Base-by-base conservation (phyloP, 2,329 filamentous ascomycete species). In the Lecanicillium sp. region DNA sequence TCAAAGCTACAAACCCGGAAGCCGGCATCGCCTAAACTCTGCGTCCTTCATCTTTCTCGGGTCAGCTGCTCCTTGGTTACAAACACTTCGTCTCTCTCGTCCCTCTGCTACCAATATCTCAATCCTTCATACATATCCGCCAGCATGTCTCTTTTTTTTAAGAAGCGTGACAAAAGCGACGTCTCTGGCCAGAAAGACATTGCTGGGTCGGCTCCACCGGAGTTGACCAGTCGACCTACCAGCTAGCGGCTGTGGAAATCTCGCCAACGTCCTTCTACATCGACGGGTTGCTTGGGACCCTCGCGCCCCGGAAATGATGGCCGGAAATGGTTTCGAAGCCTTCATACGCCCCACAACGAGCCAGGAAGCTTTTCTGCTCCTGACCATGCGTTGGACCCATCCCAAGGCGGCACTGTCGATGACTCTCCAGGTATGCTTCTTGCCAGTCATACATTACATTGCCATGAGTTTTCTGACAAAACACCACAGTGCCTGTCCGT, bases 221-320 rank as follows among this genome's bases (percentile, higher is more conserved):
- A 47, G 26, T 41, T 48, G 14, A 35, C 21, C 29, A 41, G 37
- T 51, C 51, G 48, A 41, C 47, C 50, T 48, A 54, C 26, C 54
- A 60, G 58, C 55, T 60, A 58, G 58, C 51, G 51, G 54, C 57
- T 60, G 53, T 60, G 58, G 58, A 58, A 54, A 44, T 54, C 52
- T 48, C 55, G 52, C 43, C 48, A 51, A 30, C 55, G 52, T 37
- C 50, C 41, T 49, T 49, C 47, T 44, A 15, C 20, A 15, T 44
- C 40, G 15, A 19, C 40, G 7, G 41, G 19, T 14, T 49, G 47
- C 35, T 35, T 49, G 21, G 40, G 47, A 21, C 21, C 39, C 40
- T 9, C 40, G 33, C 40, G 47, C 10, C 3, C 47, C 23, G 35
- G 24, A 35, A 21, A 42, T 33, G 39, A 51, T 42, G 26, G 46